Base-by-base conservation (phyloP, 2,329 filamentous ascomycete genomes). In the Sarocladiaceae sp. region DNA sequence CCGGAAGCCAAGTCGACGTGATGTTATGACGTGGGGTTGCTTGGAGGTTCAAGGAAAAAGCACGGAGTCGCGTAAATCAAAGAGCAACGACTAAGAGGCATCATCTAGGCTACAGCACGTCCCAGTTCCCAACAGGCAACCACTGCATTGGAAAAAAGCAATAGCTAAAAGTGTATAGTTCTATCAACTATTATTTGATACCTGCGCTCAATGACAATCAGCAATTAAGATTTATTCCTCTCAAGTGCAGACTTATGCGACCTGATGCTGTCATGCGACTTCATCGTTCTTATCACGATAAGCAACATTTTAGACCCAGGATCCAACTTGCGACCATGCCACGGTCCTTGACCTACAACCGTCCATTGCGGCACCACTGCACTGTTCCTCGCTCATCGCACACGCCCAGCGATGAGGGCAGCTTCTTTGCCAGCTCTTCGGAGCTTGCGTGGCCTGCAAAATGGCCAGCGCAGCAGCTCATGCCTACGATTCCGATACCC, bases 401-500 rank as follows among this genome's bases (percentile, higher is more conserved):
- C n/a, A 25, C 3, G n/a, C 10, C 3, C 15, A 48, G 56, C 48
- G 26, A 70, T 70, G 67, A 62, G 60, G 53, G 55, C 57, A 36
- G 59, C 63, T 18, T 55, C 58, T n/a, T 47, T 62, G 52, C 62
- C 62, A 35, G 56, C 60, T 17, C 53, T 68, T 40, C 51, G 55
- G 15, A 62, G 59, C 28, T 23, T 62, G 29, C 59, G 60, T 23
- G 54, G 54, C 47, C 51, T 51, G 15, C 60, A 58, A 35, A 58
- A 59, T 8, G 57, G 54, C 23, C 53, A 58, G 13, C 31, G 44
- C 8, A 35, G 50, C 11, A 57, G 57, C 15, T 39, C 60, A 8
- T 66, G 64, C 66, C 48, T 58, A 29, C 67, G 63, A 39, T 57
- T 60, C 31, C 58, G 60, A 53, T 69, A 64, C 55, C 60, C 56